Evolutionary conservation across 768 basidiomycete genomes (phyloP).

Genomic region (Crepidotus variabilis): DNA sequence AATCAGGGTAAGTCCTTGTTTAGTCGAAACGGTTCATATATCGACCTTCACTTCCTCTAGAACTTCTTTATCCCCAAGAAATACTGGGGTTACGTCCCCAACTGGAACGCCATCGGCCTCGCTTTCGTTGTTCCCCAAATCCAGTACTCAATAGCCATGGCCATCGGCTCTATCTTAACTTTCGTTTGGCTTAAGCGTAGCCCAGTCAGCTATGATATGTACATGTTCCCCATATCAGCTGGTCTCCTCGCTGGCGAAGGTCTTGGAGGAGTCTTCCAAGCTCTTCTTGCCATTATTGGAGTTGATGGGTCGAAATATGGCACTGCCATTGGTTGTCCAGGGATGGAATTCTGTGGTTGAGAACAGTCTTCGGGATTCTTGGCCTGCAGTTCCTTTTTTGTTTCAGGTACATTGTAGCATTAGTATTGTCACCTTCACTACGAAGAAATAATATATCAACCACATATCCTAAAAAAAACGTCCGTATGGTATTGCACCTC

Average conservation of each 20-base stretch:
- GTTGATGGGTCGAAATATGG: constrained; percentile 48
- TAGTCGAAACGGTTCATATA: background rate
- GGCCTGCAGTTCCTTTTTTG: background rate
- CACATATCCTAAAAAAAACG: too few species aligned
- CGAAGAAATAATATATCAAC: background rate
- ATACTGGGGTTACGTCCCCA: constrained; percentile 47
- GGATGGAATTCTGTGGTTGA: constrained; percentile 48
- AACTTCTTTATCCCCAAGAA: constrained; percentile 45
- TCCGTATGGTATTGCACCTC: too few species aligned
- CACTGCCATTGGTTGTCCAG: constrained; percentile 52
- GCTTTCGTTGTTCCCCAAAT: constrained; percentile 52
- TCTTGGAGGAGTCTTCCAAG: constrained; percentile 57
- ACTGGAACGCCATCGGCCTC: constrained; percentile 53
- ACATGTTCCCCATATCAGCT: constrained; percentile 52
- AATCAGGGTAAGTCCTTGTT: constrained; percentile 27
- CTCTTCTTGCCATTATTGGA: constrained; percentile 45
- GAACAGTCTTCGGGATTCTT: background rate
- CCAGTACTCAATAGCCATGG: constrained; percentile 51
- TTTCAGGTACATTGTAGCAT: background rate
- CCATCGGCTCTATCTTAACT: constrained; percentile 42
- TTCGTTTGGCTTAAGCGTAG: constrained; percentile 44
- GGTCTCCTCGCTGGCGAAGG: constrained; percentile 59
- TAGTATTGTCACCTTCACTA: background rate
- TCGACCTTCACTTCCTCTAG: constrained; percentile 9
- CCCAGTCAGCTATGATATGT: constrained; percentile 47